A percentile compares a stretch with the other conserved stretches of the same genome.
phyloP scores from a whole-genome alignment of 345 rosid genomes.

The Streptanthus diversifolius region DNA sequence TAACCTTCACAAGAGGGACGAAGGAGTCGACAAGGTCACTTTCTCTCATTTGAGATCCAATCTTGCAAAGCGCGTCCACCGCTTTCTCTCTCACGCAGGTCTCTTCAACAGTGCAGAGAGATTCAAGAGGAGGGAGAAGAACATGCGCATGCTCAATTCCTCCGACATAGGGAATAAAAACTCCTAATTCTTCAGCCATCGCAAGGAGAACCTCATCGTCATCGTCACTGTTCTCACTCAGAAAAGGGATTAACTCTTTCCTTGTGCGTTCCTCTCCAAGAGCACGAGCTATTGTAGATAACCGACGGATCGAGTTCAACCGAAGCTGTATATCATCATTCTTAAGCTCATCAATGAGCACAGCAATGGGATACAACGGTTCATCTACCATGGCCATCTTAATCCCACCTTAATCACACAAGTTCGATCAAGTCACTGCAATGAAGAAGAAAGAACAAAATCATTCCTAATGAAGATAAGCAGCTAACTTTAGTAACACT shows the following conservation, averaged over 20 bases:
- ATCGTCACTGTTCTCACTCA: slow-evolving; percentile 91
- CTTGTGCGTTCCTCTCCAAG: slow-evolving; percentile 94
- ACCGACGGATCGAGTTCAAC: slow-evolving; percentile 76
- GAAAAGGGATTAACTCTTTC: slow-evolving; percentile 83
- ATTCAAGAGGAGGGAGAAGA: slow-evolving; percentile 76
- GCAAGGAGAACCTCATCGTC: slow-evolving; percentile 98
- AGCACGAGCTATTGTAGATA: slow-evolving; percentile 92
- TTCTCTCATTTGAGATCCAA: slow-evolving; percentile 92
- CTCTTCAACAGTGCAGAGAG: slow-evolving; percentile 87
- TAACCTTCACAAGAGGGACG: slow-evolving; percentile 83
- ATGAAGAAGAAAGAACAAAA: background rate
- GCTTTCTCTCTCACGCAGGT: slow-evolving; percentile 92
- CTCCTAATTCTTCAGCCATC: slow-evolving; percentile 88
- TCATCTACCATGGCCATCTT: slow-evolving; percentile 78
- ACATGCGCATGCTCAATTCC: slow-evolving; percentile 81
- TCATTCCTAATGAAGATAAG: background rate
- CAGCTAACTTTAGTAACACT: background rate
- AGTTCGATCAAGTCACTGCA: slow-evolving; percentile 23
- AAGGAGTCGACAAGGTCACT: slow-evolving; percentile 69
- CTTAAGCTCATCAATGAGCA: slow-evolving; percentile 87
- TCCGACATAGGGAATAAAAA: slow-evolving; percentile 86
- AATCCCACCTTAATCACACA: background rate
- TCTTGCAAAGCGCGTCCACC: slow-evolving; percentile 75
- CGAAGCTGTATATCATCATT: slow-evolving; percentile 96
- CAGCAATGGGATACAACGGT: slow-evolving; percentile 85